Evolutionary conservation across 495 filamentous ascomycete genomes (phyloP).

Genomic region (Xylaria telfairii): DNA sequence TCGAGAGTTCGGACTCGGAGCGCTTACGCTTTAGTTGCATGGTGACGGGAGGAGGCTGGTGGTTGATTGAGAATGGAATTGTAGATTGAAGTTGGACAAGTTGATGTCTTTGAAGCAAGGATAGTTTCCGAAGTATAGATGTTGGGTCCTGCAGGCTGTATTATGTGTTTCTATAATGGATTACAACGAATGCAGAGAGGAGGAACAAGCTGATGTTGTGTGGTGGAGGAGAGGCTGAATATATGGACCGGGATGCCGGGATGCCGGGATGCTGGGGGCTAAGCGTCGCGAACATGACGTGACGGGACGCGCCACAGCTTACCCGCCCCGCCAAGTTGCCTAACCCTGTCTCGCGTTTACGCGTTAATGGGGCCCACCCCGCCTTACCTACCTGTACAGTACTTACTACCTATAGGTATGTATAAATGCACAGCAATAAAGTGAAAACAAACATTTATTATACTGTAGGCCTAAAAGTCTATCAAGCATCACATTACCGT

Average conservation of each 20-base stretch:
- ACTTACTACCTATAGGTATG: too few relatives aligned
- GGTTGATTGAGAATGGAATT: not conserved
- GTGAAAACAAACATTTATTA: too few relatives aligned
- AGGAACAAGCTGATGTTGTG: not conserved
- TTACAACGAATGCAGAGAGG: not conserved
- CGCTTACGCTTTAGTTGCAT: conserved; percentile 60
- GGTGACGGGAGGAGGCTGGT: conserved; percentile 21
- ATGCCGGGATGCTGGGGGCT: not conserved
- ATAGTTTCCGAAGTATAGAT: not conserved
- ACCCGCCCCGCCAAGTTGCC: conserved; percentile 10
- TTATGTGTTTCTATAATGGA: not conserved
- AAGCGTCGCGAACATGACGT: conserved; percentile 22
- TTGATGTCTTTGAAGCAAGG: not conserved
- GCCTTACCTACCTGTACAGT: not conserved
- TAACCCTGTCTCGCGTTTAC: not conserved
- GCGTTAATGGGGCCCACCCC: conserved; percentile 10
- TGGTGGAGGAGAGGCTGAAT: conserved; percentile 14
- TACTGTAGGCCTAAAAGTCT: too few relatives aligned
- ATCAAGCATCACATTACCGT: too few relatives aligned
- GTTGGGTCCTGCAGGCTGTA: not conserved
- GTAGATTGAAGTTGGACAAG: too few relatives aligned
- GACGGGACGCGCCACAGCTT: conserved; percentile 16
- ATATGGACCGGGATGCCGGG: conserved; percentile 8
- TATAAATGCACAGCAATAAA: too few relatives aligned
- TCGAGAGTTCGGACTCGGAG: conserved; percentile 56